phyloP scores from a whole-genome alignment of 306 rosid genomes.

The Hippophae tibetana region DNA sequence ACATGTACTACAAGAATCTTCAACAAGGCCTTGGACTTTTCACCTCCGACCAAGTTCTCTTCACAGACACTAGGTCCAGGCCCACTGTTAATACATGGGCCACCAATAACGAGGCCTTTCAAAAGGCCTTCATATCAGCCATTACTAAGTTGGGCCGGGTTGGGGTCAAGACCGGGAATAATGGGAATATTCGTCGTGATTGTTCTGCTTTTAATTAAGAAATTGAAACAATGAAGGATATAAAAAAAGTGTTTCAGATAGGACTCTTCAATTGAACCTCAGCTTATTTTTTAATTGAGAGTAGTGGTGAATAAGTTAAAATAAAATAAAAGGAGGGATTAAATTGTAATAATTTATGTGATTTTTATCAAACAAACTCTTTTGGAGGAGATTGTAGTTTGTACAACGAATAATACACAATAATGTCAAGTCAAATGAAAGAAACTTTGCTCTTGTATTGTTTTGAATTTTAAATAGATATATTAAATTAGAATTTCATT shows the following conservation, averaged over 20 bases:
- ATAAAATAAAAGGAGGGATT: too few species aligned
- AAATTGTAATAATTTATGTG: too few species aligned
- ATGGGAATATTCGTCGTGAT: conserved; percentile 57
- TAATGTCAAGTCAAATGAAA: too few species aligned
- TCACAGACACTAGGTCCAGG: conserved; percentile 41
- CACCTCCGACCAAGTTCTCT: conserved; percentile 62
- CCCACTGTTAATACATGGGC: conserved; percentile 49
- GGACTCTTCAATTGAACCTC: too few species aligned
- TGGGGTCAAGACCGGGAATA: conserved; percentile 44
- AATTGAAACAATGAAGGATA: neutral
- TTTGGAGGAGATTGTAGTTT: too few species aligned
- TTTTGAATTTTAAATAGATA: too few species aligned
- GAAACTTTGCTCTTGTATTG: too few species aligned
- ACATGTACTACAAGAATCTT: conserved; percentile 53
- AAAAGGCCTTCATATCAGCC: conserved; percentile 42
- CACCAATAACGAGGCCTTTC: conserved; percentile 20
- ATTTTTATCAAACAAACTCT: too few species aligned
- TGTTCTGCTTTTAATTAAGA: conserved; percentile 39
- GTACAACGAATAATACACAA: too few species aligned
- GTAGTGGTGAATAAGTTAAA: neutral
- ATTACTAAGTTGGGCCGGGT: conserved; percentile 72
- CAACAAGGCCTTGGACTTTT: conserved; percentile 48
- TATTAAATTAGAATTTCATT: too few species aligned
- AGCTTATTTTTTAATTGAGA: neutral
- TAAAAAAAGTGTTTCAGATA: too few species aligned